Conservation (phyloP, 2,329 filamentous ascomycete genomes). For the Ascochyta clinopodiicola region DNA sequence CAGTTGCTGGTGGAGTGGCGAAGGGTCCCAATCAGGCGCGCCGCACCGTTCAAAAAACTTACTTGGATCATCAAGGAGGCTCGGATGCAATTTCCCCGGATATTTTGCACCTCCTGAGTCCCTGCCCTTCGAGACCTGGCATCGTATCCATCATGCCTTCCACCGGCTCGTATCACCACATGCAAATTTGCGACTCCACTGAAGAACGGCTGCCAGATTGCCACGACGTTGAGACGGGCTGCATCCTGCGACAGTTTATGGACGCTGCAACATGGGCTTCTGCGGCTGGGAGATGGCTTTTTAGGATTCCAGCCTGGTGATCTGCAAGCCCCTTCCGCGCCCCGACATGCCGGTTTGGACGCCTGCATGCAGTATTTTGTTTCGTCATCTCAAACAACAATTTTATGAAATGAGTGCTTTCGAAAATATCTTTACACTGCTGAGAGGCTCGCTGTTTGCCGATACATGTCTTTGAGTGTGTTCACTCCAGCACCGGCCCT, state of each 20-base stretch:
- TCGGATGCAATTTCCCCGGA: constrained; percentile 16
- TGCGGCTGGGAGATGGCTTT: neutral
- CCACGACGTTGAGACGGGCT: neutral
- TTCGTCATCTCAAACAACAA: neutral
- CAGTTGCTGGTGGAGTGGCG: constrained; percentile 1
- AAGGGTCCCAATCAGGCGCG: neutral
- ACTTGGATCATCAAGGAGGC: neutral
- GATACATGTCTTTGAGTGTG: constrained; percentile 6
- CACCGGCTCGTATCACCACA: neutral
- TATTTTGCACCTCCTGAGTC: constrained; percentile 11
- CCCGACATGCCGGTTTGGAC: neutral
- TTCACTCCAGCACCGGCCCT: neutral
- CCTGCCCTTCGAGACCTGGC: neutral
- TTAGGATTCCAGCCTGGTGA: neutral
- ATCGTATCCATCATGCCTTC: neutral
- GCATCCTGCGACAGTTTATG: neutral
- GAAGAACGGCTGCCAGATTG: constrained; percentile 4
- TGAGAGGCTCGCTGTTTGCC: neutral
- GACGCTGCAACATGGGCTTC: neutral
- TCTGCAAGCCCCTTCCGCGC: constrained; percentile 3
- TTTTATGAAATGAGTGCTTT: too few species aligned
- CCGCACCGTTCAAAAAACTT: neutral
- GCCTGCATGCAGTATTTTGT: neutral
- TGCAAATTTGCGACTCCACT: constrained; percentile 6
- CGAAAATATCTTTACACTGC: neutral